Evolutionary conservation across 352 stramenopile genomes (phyloP).

Genomic region (Phytophthora pistaciae): DNA sequence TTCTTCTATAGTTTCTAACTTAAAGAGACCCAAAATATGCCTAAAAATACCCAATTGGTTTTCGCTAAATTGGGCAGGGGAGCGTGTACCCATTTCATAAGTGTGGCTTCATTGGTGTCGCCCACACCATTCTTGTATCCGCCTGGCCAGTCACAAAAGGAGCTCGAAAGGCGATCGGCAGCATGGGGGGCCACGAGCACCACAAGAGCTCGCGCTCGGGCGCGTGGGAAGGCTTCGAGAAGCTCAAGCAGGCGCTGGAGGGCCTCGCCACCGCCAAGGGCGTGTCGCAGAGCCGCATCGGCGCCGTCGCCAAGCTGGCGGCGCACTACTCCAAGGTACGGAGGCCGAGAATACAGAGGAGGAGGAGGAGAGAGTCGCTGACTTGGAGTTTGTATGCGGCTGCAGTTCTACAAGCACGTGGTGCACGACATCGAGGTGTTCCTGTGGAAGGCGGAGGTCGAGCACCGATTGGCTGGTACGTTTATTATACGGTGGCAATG

Average conservation of each 20-base stretch:
- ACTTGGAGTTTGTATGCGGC: constrained; percentile 32
- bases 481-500: neutral
- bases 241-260: constrained; percentile 75
- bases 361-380: neutral
- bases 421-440: constrained; percentile 89
- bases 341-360: too few relatives aligned
- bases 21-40: too few relatives aligned
- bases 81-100: too few relatives aligned
- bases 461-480: constrained; percentile 81
- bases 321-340: constrained; percentile 74
- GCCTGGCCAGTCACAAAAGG: constrained; percentile 38
- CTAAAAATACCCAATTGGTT: too few relatives aligned
- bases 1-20: too few relatives aligned
- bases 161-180: constrained; percentile 6
- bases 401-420: constrained; percentile 88
- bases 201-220: constrained; percentile 36
- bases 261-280: constrained; percentile 79
- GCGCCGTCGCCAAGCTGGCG: constrained; percentile 71
- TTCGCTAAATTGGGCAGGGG: too few relatives aligned
- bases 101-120: neutral
- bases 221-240: constrained; percentile 74
- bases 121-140: constrained; percentile 25
- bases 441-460: constrained; percentile 84
- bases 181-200: constrained; percentile 48
- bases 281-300: constrained; percentile 82